Evolutionary conservation across 1,284 basidiomycete genomes (phyloP).

Genomic region (Puccinia brachypodii): DNA sequence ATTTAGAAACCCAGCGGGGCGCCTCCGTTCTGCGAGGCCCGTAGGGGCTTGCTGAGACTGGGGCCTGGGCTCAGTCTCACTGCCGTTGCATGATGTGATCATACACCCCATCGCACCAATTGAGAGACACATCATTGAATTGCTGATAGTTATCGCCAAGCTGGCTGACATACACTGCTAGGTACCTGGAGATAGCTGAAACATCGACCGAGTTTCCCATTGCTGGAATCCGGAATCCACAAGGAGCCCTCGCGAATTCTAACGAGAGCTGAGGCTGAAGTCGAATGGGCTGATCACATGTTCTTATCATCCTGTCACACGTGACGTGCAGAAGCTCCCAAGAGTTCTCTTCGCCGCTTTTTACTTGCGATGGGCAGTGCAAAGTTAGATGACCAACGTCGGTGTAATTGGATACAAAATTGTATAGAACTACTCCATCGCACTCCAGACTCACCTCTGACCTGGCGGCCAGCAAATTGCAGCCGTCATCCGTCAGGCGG

Average conservation of each 20-base stretch:
- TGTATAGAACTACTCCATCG: background rate
- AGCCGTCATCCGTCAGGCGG: background rate
- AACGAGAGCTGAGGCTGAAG: background rate
- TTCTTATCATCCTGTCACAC: background rate
- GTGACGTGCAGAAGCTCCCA: slow-evolving; percentile 2
- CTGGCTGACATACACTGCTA: too few species aligned
- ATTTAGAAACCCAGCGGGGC: too few species aligned
- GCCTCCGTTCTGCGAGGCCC: too few species aligned
- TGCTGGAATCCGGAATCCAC: background rate
- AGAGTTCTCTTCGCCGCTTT: background rate
- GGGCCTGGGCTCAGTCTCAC: too few species aligned
- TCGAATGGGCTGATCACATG: background rate
- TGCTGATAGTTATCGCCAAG: too few species aligned
- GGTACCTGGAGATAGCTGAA: too few species aligned
- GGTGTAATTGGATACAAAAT: background rate
- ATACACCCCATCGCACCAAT: too few species aligned
- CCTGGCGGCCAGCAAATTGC: slow-evolving; percentile 2
- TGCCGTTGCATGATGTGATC: too few species aligned
- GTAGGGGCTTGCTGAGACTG: too few species aligned
- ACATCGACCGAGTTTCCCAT: background rate
- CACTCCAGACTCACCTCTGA: background rate
- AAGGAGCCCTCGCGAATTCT: background rate
- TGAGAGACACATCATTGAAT: too few species aligned
- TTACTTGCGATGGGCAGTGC: background rate
- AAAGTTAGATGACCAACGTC: background rate